Base-by-base conservation (phyloP, 2,329 filamentous ascomycete genomes). In the Neodidymelliopsis sp. region DNA sequence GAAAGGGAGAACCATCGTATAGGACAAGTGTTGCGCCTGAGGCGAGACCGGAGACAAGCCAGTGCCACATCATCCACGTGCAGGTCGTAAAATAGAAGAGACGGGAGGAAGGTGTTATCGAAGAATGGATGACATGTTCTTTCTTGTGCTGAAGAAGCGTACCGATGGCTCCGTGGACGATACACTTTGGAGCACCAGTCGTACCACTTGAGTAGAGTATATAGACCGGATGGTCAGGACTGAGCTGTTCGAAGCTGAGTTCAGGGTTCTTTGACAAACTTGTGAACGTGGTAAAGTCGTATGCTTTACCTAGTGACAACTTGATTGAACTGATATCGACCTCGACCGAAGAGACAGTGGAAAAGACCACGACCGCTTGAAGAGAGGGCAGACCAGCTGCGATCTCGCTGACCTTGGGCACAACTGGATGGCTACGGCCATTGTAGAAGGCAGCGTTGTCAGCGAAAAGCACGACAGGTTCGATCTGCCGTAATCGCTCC, bases 1-100 rank as follows among this genome's bases (percentile, higher is more conserved):
- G 77, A 78, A 97, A 97, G 0, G 94, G 94, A 0, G 90, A 96
- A 36, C 94, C 94, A 42, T 96, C 90, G 74, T 97, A 99, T 4
- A 97, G 81, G 15, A 97, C 81, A 10, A 97, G 78, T 0, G 90
- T 93, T 9, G 89, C 84, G 42, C 93, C 93, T 22, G 85, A 86
- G 8, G 92, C 89, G 4, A 97, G 84, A 5, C 87, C 90, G 1
- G 90, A 93, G 15, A 97, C 83, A 29, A 92, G 86, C 92, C 93
- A 97, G 71, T 97, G 93, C 91, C 92, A 97, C 93, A 97, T 97
- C 92, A 99, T 97, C 94, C 92, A 97, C 0, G 91, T 95, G 9
- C 88, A 91, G 3, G 92, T 97, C 1, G 91, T 96, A 76, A 92
- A 97, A 77, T 97, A 97, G 72, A 97, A 89, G 66, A 97, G 81